These are phyloP conservation scores for Quercus tomentella DNA, from an alignment of 331 rosid species.

Conservation along the genomic window DNA sequence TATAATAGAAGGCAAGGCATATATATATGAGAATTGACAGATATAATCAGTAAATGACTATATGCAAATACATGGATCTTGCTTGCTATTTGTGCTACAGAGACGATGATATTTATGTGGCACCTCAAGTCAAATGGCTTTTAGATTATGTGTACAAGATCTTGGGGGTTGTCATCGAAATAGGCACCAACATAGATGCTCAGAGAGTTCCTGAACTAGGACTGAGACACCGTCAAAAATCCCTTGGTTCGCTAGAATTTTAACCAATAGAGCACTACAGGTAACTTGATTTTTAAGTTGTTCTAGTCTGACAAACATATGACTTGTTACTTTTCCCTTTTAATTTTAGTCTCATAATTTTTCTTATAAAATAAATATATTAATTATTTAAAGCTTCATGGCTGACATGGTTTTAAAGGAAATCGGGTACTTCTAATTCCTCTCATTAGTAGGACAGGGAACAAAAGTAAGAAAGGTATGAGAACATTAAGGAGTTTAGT, in stretches of 20 bases:
- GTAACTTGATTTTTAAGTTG: conserved; percentile 31
- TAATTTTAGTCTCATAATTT: not conserved
- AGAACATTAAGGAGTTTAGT: too few species aligned
- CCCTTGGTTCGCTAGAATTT: conserved; percentile 70
- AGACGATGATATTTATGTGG: conserved; percentile 75
- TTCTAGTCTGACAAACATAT: not conserved
- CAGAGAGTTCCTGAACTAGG: conserved; percentile 58
- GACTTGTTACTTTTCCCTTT: not conserved
- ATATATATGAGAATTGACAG: not conserved
- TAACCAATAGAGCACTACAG: conserved; percentile 81
- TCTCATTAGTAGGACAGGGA: not conserved
- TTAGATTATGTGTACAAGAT: conserved; percentile 76
- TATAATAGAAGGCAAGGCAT: conserved; percentile 6
- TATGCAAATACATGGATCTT: too few species aligned
- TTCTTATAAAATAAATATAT: not conserved
- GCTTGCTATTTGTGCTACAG: conserved; percentile 43
- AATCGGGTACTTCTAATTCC: not conserved
- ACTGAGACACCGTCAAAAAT: conserved; percentile 67
- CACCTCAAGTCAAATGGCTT: conserved; percentile 85
- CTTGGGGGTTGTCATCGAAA: conserved; percentile 75
- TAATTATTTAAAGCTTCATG: not conserved
- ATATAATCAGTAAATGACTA: too few species aligned
- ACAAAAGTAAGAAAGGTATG: too few species aligned
- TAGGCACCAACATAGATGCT: conserved; percentile 72
- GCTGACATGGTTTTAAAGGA: conserved; percentile 3